Evolutionary conservation across 2,329 filamentous ascomycete genomes (phyloP), one percentile per base, ranked within the genome.

Genomic region (Diaporthe caulivora): DNA sequence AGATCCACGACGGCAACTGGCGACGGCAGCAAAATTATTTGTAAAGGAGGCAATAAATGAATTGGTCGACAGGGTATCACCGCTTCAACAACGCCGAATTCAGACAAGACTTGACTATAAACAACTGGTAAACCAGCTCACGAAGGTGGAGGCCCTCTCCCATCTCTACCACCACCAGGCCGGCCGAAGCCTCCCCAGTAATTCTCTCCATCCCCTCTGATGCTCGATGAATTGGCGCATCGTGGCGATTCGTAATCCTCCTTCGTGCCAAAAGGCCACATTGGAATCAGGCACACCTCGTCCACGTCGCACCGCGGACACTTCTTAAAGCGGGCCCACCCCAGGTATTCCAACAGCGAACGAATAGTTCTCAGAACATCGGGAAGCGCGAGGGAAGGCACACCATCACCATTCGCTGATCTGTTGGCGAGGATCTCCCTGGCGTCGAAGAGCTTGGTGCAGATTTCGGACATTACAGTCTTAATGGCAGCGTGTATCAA

Each of bases 401-500:
- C 13, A 13, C 24, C 53, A 5, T 24, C 6, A 1, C 24, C n/a
- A 2, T 31, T 53, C 1, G 31, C 69, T 3, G 29, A 47, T 10
- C 13, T n/a, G 31, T 65, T 60, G 18, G 57, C 13, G 17, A 83
- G 72, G 2, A 80, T 37, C 21, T 76, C 55, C 1, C 79, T 80
- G 0, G 79, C 77, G 1, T 78, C 60, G 55, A 82, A 81, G 1
- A 84, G 75, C 10, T 78, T 54, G 3, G 72, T 60, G 78, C 87
- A 88, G 17, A 88, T 84, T 0, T 78, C 76, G 2, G 75, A 54
- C 5, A 82, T 80, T 15, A 88, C 85, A 1, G 78, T 78, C 17
- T 80, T 75, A 24, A 90, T 74, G 1, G 87, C 85, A 0, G 82
- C 78, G 65, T 84, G 79, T n/a, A 90, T 84, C 24, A 89, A 77